phyloP scores from a whole-genome alignment of 2,329 filamentous ascomycete species.

The Escovopsis sp. region DNA sequence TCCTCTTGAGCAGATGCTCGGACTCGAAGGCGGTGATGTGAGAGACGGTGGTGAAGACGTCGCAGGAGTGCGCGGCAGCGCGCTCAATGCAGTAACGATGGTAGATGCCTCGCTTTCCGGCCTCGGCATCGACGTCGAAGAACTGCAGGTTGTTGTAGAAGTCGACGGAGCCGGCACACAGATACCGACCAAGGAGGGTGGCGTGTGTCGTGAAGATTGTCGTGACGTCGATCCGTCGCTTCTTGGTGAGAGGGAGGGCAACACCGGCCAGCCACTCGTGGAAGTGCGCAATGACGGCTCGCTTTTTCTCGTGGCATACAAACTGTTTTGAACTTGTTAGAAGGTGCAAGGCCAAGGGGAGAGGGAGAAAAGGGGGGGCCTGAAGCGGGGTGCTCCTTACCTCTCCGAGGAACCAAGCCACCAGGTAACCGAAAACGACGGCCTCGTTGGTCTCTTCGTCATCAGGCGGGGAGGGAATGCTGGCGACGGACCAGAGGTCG shows the following conservation, averaged over 20 bases:
- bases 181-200: constrained; percentile 84
- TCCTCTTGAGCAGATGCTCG: constrained; percentile 92
- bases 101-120: constrained; percentile 95
- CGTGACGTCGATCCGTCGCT: constrained; percentile 86
- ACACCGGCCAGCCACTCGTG: constrained; percentile 98
- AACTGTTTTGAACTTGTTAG: too few relatives aligned
- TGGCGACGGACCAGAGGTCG: constrained; percentile 83
- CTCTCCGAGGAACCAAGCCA: constrained; percentile 97
- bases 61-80: constrained; percentile 75
- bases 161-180: constrained; percentile 92
- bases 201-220: constrained; percentile 98
- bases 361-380: neutral
- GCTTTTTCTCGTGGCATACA: constrained; percentile 80
- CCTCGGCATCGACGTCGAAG: constrained; percentile 93
- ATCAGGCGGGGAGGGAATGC: constrained; percentile 81
- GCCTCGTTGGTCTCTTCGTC: constrained; percentile 96
- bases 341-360: constrained; percentile 6
- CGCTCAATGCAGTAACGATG: constrained; percentile 97
- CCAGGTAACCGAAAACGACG: constrained; percentile 91
- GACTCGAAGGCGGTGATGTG: constrained; percentile 98
- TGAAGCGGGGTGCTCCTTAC: constrained; percentile 32
- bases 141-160: constrained; percentile 98
- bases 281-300: constrained; percentile 92
- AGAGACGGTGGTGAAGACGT: constrained; percentile 97
- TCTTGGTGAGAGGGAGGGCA: constrained; percentile 79